Evolutionary conservation across 768 basidiomycete genomes (phyloP).

Genomic region (Kwoniella sp.): DNA sequence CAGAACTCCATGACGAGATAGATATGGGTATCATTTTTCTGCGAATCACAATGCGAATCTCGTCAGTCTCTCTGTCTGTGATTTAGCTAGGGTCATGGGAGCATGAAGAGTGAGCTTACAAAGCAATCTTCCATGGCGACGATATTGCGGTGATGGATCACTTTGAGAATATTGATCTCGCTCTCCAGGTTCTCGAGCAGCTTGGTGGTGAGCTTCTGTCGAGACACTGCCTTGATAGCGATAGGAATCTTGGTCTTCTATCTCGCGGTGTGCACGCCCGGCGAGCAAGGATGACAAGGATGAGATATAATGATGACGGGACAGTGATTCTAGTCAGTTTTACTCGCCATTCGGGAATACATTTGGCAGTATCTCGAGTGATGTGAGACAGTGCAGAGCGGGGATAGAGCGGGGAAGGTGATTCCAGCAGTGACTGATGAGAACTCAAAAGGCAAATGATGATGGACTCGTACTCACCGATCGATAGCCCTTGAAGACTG

Average conservation of each 20-base stretch:
- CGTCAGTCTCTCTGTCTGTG: neutral
- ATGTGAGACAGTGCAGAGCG: too few species aligned
- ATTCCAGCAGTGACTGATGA: too few species aligned
- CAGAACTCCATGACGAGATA: conserved; percentile 99
- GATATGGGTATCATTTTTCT: conserved; percentile 61
- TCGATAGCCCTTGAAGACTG: conserved; percentile 91
- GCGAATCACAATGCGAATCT: conserved; percentile 1
- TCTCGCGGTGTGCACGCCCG: too few species aligned
- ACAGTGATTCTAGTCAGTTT: too few species aligned
- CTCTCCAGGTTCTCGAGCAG: conserved; percentile 96
- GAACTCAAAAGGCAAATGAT: neutral
- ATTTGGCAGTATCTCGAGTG: too few species aligned
- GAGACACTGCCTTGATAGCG: conserved; percentile 92
- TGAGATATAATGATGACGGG: too few species aligned
- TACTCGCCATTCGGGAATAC: too few species aligned
- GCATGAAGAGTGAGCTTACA: conserved; percentile 60
- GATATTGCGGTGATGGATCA: conserved; percentile 87
- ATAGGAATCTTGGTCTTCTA: conserved; percentile 78
- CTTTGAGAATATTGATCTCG: conserved; percentile 95
- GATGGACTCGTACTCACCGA: conserved; percentile 63
- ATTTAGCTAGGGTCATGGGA: neutral
- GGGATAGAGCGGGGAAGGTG: neutral
- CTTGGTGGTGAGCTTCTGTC: conserved; percentile 83
- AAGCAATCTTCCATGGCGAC: conserved; percentile 91
- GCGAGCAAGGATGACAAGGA: too few species aligned